Evolutionary conservation across 257 asterid species (phyloP).

Genomic region (Ajuga chamaepitys): DNA sequence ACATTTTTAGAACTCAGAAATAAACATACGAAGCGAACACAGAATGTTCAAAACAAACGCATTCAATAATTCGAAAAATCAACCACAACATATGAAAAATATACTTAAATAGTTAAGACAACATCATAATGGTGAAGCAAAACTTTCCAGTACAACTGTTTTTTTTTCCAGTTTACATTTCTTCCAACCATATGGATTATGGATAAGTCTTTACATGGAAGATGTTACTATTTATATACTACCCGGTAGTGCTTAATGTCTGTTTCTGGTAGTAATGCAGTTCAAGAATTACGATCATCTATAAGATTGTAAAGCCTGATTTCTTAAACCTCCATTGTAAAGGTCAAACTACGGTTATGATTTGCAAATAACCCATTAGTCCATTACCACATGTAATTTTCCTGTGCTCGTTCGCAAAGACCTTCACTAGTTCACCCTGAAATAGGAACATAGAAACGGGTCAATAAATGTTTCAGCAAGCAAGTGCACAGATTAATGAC

Average conservation of each 20-base stretch:
- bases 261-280: not conserved
- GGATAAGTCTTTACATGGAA: not conserved
- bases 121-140: no score
- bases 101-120: slow-evolving; percentile 4
- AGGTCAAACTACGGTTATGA: slow-evolving; percentile 12
- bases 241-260: not conserved
- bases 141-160: not conserved
- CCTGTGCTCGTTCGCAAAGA: slow-evolving; percentile 83
- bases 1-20: not conserved
- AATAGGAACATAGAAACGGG: slow-evolving; percentile 23
- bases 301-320: not conserved
- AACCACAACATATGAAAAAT: slow-evolving; percentile 1
- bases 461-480: slow-evolving; percentile 18
- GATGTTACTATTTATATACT: not conserved
- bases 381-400: slow-evolving; percentile 79
- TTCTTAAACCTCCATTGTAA: slow-evolving; percentile 10
- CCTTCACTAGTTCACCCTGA: slow-evolving; percentile 95
- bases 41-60: not conserved
- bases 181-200: not conserved
- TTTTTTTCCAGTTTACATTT: no score
- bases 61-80: not conserved
- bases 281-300: not conserved
- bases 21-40: not conserved
- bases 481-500: not conserved
- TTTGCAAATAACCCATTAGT: slow-evolving; percentile 13